These are phyloP conservation scores for Isatis lusitanica DNA, from an alignment of 441 rosid species.

Conservation along the genomic window DNA sequence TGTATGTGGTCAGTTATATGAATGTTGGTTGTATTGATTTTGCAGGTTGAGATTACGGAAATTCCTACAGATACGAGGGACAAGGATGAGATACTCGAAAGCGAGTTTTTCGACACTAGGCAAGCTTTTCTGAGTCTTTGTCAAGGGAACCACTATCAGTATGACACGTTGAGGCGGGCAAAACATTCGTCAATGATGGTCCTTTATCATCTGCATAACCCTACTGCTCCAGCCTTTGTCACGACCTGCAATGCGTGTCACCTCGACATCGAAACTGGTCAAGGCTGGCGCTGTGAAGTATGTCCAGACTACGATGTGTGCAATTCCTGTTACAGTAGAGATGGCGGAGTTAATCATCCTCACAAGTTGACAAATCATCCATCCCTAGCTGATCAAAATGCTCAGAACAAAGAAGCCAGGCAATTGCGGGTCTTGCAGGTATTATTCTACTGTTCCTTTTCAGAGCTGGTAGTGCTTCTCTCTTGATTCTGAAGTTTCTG, in stretches of 20 bases:
- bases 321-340: conserved; percentile 83
- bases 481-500: conserved; percentile 4
- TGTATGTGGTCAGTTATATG: conserved; percentile 1
- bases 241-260: conserved; percentile 85
- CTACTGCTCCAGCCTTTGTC: conserved; percentile 98
- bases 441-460: background rate
- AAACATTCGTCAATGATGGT: conserved; percentile 99
- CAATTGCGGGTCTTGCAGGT: conserved; percentile 91
- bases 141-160: conserved; percentile 99
- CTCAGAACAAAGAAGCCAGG: conserved; percentile 98
- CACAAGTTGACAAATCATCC: conserved; percentile 97
- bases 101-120: conserved; percentile 98
- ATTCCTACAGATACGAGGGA: conserved; percentile 88
- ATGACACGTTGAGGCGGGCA: conserved; percentile 96
- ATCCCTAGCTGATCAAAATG: conserved; percentile 91
- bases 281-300: conserved; percentile 99
- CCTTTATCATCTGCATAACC: conserved; percentile 98
- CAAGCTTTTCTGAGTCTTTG: conserved; percentile 99
- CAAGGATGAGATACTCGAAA: conserved; percentile 95
- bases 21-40: conserved; percentile 20
- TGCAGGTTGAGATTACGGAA: conserved; percentile 75
- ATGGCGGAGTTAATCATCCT: conserved; percentile 94
- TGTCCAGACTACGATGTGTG: conserved; percentile 99
- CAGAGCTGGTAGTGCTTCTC: background rate
- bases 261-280: conserved; percentile 98